Conservation (phyloP, 208 protist species). For the Naegleria gruberi region DNA sequence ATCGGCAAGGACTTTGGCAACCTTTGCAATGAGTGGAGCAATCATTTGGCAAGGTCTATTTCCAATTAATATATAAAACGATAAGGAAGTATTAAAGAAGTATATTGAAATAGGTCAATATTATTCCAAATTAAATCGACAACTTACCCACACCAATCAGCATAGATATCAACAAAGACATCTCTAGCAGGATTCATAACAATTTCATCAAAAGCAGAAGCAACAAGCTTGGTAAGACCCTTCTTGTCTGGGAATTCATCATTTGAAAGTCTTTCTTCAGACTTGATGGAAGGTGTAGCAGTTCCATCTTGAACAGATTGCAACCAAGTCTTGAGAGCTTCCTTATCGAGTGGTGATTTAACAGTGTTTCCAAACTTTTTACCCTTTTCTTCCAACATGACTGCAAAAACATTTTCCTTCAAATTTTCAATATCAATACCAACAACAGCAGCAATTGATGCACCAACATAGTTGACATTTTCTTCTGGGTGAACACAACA, state of each 20-base stretch:
- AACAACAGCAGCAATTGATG: neutral
- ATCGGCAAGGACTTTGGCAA: neutral
- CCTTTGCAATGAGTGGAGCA: neutral
- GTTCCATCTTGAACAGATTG: neutral
- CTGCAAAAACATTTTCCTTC: neutral
- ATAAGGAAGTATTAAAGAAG: too few species aligned
- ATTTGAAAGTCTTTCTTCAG: neutral
- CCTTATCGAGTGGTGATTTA: neutral
- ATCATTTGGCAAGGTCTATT: neutral
- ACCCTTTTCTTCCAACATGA: neutral
- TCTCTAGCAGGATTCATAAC: neutral
- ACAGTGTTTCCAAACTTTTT: neutral
- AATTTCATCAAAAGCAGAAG: neutral
- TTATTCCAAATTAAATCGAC: too few species aligned
- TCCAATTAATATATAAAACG: too few species aligned
- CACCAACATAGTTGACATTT: neutral
- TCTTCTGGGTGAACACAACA: neutral
- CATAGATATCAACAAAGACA: neutral
- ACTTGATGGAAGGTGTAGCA: neutral
- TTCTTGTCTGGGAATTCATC: neutral
- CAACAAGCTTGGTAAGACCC: neutral
- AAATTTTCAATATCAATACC: neutral
- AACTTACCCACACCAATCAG: conserved; percentile 6
- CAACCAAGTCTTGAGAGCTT: neutral
- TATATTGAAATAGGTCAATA: too few species aligned